Evolutionary conservation across 2,329 filamentous ascomycete genomes (phyloP).

Genomic region (Grosmannia serpens): DNA sequence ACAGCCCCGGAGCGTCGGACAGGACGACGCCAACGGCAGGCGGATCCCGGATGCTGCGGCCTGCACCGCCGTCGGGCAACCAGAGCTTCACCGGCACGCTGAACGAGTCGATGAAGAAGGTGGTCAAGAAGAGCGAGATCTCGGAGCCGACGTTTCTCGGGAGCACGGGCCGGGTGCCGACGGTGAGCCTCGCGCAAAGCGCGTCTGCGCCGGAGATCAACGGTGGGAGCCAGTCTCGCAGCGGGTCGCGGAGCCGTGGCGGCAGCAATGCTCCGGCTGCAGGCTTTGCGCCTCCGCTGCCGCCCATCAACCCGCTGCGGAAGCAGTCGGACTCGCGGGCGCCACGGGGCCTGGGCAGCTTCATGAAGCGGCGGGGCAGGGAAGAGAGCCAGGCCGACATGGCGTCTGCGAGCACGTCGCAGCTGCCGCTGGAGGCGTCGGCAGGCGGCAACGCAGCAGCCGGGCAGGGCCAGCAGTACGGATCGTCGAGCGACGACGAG

Average conservation of each 20-base stretch:
- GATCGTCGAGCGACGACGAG: constrained; percentile 27
- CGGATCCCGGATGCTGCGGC: constrained; percentile 10
- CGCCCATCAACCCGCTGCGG: constrained; percentile 47
- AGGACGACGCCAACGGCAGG: constrained; percentile 21
- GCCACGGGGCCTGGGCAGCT: constrained; percentile 26
- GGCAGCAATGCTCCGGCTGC: constrained; percentile 22
- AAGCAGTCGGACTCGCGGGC: constrained; percentile 24
- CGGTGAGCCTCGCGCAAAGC: constrained; percentile 25
- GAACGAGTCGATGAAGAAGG: constrained; percentile 28
- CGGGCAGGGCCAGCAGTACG: constrained; percentile 13
- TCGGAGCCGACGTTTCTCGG: constrained; percentile 38
- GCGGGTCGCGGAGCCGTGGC: constrained; percentile 26
- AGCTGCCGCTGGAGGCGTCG: constrained; percentile 16
- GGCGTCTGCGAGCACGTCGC: constrained; percentile 17
- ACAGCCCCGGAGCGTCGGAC: constrained; percentile 15
- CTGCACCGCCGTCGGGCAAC: constrained; percentile 21
- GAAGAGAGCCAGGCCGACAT: constrained; percentile 20
- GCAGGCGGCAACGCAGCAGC: constrained; percentile 11
- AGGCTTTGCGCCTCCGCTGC: constrained; percentile 35
- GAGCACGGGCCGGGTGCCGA: constrained; percentile 33
- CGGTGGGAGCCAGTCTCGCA: constrained; percentile 20
- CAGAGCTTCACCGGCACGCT: constrained; percentile 18
- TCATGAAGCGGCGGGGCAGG: constrained; percentile 19
- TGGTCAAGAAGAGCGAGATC: constrained; percentile 35
- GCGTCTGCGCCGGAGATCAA: constrained; percentile 13